These are phyloP conservation scores for Primulina eburnea DNA, from an alignment of 257 asterid genomes.

Conservation along the genomic window DNA sequence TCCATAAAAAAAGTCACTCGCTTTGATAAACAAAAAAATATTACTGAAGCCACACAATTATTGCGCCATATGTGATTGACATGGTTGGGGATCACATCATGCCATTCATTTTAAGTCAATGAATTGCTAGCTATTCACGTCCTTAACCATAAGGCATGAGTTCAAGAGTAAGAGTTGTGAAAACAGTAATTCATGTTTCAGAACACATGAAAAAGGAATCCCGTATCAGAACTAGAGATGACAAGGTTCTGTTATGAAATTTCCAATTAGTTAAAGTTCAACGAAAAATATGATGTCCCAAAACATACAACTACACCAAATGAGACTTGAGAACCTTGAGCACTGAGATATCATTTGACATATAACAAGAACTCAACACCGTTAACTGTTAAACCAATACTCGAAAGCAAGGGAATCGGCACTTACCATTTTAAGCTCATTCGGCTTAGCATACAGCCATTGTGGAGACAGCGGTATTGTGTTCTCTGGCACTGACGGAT, in stretches of 20 bases:
- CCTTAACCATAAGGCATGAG: background rate
- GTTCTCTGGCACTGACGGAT: constrained; percentile 66
- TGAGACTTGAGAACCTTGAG: background rate
- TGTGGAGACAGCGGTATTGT: constrained; percentile 90
- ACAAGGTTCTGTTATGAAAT: too few species aligned
- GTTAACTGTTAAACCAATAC: constrained; percentile 6
- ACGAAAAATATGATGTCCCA: background rate
- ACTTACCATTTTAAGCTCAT: constrained; percentile 69
- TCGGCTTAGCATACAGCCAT: constrained; percentile 88
- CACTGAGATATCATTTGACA: constrained; percentile 10
- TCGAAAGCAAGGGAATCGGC: background rate
- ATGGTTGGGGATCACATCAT: background rate
- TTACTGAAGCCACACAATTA: constrained; percentile 8
- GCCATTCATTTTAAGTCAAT: background rate
- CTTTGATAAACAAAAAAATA: background rate
- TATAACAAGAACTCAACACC: background rate
- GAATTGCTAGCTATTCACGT: background rate
- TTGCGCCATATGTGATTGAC: background rate
- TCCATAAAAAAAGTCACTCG: too few species aligned
- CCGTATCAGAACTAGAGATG: background rate
- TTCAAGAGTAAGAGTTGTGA: background rate
- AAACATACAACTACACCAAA: constrained; percentile 5
- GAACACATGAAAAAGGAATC: too few species aligned
- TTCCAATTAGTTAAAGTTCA: background rate
- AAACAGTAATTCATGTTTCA: background rate